These are phyloP conservation scores for Cladophialophora psammophila DNA, from an alignment of 2,329 filamentous ascomycete genomes.

Conservation along the genomic window DNA sequence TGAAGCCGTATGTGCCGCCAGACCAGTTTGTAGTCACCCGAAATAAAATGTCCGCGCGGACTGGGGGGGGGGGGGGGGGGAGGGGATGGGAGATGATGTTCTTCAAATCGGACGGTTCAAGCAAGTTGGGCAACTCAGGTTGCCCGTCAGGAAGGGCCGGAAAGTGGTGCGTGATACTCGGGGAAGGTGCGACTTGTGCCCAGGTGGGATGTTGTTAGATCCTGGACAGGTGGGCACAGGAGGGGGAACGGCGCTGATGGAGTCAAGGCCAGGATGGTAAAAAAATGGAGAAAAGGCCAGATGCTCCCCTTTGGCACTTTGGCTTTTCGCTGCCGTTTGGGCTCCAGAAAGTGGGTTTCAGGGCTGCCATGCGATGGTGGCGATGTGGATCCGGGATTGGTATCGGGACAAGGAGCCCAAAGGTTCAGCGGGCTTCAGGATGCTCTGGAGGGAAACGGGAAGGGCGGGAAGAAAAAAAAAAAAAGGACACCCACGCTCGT, in stretches of 20 bases:
- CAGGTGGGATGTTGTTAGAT: constrained; percentile 18
- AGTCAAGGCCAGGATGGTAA: constrained; percentile 10
- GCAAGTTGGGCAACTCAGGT: constrained; percentile 13
- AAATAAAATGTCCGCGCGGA: constrained; percentile 30
- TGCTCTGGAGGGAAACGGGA: neutral
- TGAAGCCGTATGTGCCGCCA: constrained; percentile 35
- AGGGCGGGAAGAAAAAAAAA: constrained; percentile 1
- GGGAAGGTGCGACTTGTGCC: constrained; percentile 9
- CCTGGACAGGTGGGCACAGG: constrained; percentile 16
- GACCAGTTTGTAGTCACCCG: constrained; percentile 34
- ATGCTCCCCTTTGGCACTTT: constrained; percentile 20
- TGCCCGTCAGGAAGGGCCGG: constrained; percentile 20
- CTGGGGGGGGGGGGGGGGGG: too few species aligned
- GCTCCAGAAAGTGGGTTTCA: constrained; percentile 27
- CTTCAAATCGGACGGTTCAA: constrained; percentile 3
- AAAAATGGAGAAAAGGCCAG: constrained; percentile 22
- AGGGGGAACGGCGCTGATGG: constrained; percentile 21
- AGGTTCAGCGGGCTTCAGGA: neutral
- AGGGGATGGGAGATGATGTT: constrained; percentile 20
- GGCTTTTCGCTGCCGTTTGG: constrained; percentile 18
- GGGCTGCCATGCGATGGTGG: constrained; percentile 37
- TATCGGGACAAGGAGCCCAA: constrained; percentile 19
- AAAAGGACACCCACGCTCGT: constrained; percentile 4
- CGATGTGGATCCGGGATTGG: constrained; percentile 32
- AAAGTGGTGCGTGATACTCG: constrained; percentile 16